Evolutionary conservation across 352 stramenopile species (phyloP), one percentile per base, ranked within the genome.

Genomic region (Phytophthora vignae): DNA sequence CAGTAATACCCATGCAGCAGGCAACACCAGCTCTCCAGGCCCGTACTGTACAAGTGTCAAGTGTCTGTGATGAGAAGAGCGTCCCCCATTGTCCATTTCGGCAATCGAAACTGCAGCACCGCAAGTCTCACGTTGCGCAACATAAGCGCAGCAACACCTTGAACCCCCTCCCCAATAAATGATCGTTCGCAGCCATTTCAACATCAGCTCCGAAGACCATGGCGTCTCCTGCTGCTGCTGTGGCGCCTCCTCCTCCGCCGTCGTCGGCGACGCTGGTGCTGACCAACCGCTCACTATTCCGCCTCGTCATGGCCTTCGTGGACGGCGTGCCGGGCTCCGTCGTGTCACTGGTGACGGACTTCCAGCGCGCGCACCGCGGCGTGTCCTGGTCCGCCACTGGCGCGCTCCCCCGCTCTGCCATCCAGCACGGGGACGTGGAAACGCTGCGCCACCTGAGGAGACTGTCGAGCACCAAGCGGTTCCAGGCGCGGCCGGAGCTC

Each of bases 311-410:
- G 68, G 25, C 11, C 12, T 83, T 80, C 64, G 56, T 83, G 36
- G 76, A 83, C 69, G 76, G 76, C 52, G 58, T 83, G 0, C 76
- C 68, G 12, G 58, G 67, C n/a, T 62, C 27, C 36, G 50, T 83
- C 42, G 15, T 80, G 49, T 55, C 68, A 10, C 48, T 70, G 1
- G 68, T 69, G 10, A 49, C 50, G 14, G 67, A 65, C 22, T 70
- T 71, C 19, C 50, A 74, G 49, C 55, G 31, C 4, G 25, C 7
- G 1, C 31, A 71, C 36, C 52, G 42, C 14, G 55, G 36, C 4
- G 64, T 73, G 6, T 62, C 57, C 4, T 83, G 72, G 76, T 80
- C 76, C 8, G 15, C 50, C 44, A 60, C 53, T 38, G 76, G 76
- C 27, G 55, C 61, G 25, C 46, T 83, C 29, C 53, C 67, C n/a